These are phyloP conservation scores for Euptelea pleiosperma DNA, from an alignment of 164 flowering plant genomes.

Conservation along the genomic window DNA sequence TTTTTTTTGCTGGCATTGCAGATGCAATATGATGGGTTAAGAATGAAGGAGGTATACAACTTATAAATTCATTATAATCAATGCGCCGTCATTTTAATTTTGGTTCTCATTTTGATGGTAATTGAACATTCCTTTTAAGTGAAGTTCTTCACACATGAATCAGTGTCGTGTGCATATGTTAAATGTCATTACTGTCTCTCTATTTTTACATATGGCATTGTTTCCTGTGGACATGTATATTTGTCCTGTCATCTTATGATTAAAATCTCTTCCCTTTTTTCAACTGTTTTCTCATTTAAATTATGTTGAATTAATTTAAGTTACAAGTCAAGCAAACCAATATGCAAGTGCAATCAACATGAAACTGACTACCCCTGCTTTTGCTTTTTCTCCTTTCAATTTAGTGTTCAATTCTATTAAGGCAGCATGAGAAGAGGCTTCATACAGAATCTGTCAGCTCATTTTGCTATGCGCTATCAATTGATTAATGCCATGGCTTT, in stretches of 20 bases:
- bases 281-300: too few relatives aligned
- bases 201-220: too few relatives aligned
- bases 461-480: background rate
- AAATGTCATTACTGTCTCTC: too few relatives aligned
- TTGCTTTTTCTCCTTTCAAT: background rate
- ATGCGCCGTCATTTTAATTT: too few relatives aligned
- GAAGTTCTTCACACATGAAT: background rate
- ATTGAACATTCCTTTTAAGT: background rate
- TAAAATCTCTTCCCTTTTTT: too few relatives aligned
- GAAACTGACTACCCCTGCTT: background rate
- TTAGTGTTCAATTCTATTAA: background rate
- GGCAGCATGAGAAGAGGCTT: too few relatives aligned
- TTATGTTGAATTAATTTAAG: too few relatives aligned
- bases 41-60: constrained; percentile 62
- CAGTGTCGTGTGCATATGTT: background rate
- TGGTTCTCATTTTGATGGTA: background rate
- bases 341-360: background rate
- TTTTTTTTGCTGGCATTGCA: constrained; percentile 33
- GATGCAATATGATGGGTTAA: constrained; percentile 53
- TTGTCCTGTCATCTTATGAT: too few relatives aligned
- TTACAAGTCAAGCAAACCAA: background rate
- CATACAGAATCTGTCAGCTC: background rate
- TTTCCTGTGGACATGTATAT: too few relatives aligned
- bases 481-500: constrained; percentile 1
- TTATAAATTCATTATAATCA: background rate